Evolutionary conservation across 805 yeast species (phyloP).

Genomic region (Candida pini): DNA sequence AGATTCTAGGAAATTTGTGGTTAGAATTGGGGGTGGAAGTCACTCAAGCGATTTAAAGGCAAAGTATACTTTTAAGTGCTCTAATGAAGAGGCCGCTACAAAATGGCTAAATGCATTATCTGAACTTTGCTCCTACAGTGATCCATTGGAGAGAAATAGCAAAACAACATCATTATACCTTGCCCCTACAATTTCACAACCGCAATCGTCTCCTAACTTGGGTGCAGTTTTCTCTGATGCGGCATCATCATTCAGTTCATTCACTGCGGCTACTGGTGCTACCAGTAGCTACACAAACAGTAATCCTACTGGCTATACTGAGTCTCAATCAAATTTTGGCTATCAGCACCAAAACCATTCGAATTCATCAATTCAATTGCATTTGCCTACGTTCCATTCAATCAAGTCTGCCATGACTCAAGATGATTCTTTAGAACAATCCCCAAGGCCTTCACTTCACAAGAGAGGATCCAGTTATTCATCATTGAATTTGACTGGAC

Average conservation of each 20-base stretch:
- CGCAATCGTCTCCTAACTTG: constrained; percentile 7
- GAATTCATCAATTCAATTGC: constrained; percentile 19
- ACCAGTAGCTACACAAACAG: too few species aligned
- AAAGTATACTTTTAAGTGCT: constrained; percentile 37
- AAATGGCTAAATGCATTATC: constrained; percentile 53
- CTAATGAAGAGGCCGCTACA: constrained; percentile 36
- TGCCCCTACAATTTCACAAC: constrained; percentile 4
- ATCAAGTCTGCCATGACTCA: constrained; percentile 8
- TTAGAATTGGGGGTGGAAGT: constrained; percentile 26
- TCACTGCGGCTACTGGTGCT: constrained; percentile 9
- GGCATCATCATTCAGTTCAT: constrained; percentile 3
- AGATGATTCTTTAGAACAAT: background rate
- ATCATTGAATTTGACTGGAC: constrained; percentile 7
- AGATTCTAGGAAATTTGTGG: constrained; percentile 33
- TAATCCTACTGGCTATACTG: too few species aligned
- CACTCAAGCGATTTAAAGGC: constrained; percentile 15
- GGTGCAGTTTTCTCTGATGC: constrained; percentile 3
- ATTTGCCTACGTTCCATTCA: constrained; percentile 22
- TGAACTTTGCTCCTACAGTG: constrained; percentile 43
- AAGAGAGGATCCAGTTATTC: constrained; percentile 10
- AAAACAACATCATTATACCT: constrained; percentile 28
- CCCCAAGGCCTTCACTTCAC: constrained; percentile 1
- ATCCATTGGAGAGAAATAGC: constrained; percentile 45
- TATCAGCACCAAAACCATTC: constrained; percentile 10
- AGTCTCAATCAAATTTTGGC: too few species aligned